Evolutionary conservation across 139 green algal species (phyloP), one percentile per base, ranked within the genome.

Genomic region (Tetraselmis striata): DNA sequence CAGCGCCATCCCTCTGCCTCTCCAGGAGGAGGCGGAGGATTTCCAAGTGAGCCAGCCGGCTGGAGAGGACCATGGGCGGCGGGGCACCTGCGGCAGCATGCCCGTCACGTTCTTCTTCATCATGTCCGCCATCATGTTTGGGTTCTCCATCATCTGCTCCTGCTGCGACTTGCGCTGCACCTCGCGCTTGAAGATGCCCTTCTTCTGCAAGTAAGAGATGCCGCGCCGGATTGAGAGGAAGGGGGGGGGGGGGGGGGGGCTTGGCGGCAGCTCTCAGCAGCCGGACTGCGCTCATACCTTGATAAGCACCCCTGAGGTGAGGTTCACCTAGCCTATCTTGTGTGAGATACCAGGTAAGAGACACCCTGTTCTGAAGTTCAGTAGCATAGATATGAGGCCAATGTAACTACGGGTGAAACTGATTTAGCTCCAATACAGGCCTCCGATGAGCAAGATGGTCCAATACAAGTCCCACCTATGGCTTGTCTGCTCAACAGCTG

Each of bases 71-170:
- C 59, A 27, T 75, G n/a, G n/a, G n/a, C n/a, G n/a, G 1, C 29
- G 30, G 2, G 83, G 0, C 77, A 93, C 92, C 90, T 96, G 92
- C 11, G 93, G 93, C 28, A 95, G 86, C 59, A 97, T 88, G 31
- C 92, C 93, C 25, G 59, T 90, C 76, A 95, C 82, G 82, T 95
- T 93, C 85, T 96, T 93, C 87, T 96, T 98, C 90, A 98, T 93
- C 94, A 98, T 97, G 83, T 94, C 90, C 29, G 92, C 90, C 93
- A 97, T 96, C 77, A 95, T 85, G 79, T 91, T 93, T 0, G 94
- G 95, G 87, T 97, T 95, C 59, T 88, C 94, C 77, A 94, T 93
- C 92, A 97, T 95, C 79, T 92, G 86, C 83, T 97, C 93, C 76
- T 97, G 90, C 84, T 93, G 90, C 29, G 87, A 83, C 28, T 86